These are phyloP conservation scores for Nicotiana otophora DNA, from an alignment of 257 asterid species.

Conservation along the genomic window DNA sequence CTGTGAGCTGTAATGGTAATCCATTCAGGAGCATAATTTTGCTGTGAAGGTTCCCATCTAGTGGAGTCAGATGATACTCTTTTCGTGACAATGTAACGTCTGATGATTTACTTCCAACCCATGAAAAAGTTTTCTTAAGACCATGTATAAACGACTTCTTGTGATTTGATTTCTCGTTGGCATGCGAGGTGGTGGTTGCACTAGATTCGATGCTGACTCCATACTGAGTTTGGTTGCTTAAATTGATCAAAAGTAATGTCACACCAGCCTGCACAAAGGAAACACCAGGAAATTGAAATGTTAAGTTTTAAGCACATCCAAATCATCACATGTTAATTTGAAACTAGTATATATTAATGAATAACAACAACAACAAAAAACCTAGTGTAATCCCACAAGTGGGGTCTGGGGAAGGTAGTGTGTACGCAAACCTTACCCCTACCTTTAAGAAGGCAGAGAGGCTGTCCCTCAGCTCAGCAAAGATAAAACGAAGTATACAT, in stretches of 20 bases:
- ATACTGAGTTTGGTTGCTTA: conserved; percentile 63
- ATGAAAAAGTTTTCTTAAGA: conserved; percentile 57
- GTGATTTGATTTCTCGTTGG: conserved; percentile 15
- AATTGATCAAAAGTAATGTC: conserved; percentile 66
- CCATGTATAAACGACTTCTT: conserved; percentile 27
- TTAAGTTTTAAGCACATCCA: neutral
- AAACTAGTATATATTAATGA: neutral
- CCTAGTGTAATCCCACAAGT: no score
- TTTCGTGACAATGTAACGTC: conserved; percentile 50
- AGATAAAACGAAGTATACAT: neutral
- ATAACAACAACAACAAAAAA: no score
- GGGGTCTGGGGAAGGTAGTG: no score
- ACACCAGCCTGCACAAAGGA: conserved; percentile 59
- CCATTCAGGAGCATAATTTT: conserved; percentile 58
- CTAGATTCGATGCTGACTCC: conserved; percentile 40
- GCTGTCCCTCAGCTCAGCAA: no score
- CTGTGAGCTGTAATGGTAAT: conserved; percentile 36
- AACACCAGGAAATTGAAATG: neutral
- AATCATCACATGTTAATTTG: neutral
- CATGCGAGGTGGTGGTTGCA: neutral
- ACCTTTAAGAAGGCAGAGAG: no score
- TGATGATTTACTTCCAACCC: conserved; percentile 70
- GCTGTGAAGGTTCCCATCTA: conserved; percentile 49
- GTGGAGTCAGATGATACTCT: conserved; percentile 77
- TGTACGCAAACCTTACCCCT: no score